A percentile compares a stretch with the other conserved stretches of the same genome.
Conservation (phyloP, 108 stramenopile species). For the Cyclotella kingstonii region DNA sequence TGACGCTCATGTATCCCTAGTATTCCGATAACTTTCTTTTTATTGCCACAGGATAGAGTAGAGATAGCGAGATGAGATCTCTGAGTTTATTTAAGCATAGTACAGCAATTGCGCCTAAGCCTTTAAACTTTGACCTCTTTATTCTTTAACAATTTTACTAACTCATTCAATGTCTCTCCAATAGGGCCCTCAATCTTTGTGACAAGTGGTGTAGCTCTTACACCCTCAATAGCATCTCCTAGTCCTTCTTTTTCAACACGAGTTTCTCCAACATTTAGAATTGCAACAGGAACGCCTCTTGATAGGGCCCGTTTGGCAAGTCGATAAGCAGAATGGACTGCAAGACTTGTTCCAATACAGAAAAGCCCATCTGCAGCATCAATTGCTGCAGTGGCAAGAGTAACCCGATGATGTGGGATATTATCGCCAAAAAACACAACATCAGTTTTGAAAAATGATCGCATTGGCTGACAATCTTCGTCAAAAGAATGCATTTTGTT, state of each 20-base stretch:
- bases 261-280: conserved; percentile 91
- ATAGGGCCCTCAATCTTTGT: conserved; percentile 51
- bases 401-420: conserved; percentile 71
- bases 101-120: too few relatives aligned
- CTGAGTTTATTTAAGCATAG: too few relatives aligned
- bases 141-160: conserved; percentile 24
- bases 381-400: conserved; percentile 61
- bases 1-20: too few relatives aligned
- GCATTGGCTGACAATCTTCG: conserved; percentile 1
- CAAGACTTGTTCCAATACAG: conserved; percentile 84
- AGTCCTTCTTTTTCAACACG: conserved; percentile 75
- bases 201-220: conserved; percentile 3
- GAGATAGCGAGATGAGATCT: too few relatives aligned
- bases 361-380: conserved; percentile 78
- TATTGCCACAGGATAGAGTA: too few relatives aligned
- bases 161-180: conserved; percentile 38
- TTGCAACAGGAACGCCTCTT: conserved; percentile 64
- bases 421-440: conserved; percentile 95
- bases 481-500: neutral
- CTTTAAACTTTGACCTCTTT: neutral
- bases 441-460: conserved; percentile 88
- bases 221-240: conserved; percentile 7
- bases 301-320: conserved; percentile 63
- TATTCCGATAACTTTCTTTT: too few relatives aligned
- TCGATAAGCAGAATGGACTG: conserved; percentile 87